Evolutionary conservation across 2,329 filamentous ascomycete species (phyloP).

Genomic region (Arthrobotrys musiformis): DNA sequence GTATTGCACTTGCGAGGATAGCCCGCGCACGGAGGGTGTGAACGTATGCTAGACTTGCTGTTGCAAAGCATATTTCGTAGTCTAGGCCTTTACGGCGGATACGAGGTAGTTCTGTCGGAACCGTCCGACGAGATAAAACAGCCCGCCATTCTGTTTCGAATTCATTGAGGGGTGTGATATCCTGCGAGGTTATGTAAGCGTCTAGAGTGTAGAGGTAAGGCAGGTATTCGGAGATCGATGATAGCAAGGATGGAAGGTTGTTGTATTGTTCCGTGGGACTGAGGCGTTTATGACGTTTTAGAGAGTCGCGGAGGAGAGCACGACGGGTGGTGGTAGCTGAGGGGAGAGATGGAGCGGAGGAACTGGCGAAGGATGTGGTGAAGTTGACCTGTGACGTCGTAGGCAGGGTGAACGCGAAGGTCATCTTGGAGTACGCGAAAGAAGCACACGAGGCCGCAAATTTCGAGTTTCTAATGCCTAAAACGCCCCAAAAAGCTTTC

Average conservation of each 20-base stretch:
- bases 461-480: not conserved
- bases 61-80: conserved; percentile 82
- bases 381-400: conserved; percentile 90
- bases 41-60: conserved; percentile 80
- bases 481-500: not conserved
- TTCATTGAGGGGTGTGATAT: conserved; percentile 67
- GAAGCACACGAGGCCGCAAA: not conserved
- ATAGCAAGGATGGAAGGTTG: conserved; percentile 76
- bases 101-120: conserved; percentile 74
- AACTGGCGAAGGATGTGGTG: conserved; percentile 78
- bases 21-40: conserved; percentile 78
- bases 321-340: conserved; percentile 84
- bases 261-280: conserved; percentile 73
- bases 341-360: conserved; percentile 88
- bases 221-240: conserved; percentile 79
- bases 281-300: conserved; percentile 92
- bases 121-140: conserved; percentile 74
- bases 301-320: conserved; percentile 79
- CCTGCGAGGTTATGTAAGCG: conserved; percentile 61
- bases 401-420: conserved; percentile 86
- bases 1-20: conserved; percentile 73
- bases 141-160: conserved; percentile 84
- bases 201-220: conserved; percentile 85
- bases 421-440: conserved; percentile 71
- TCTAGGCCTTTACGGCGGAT: conserved; percentile 78